phyloP scores from a whole-genome alignment of 805 yeast genomes.

The Wickerhamomyces canadensis region DNA sequence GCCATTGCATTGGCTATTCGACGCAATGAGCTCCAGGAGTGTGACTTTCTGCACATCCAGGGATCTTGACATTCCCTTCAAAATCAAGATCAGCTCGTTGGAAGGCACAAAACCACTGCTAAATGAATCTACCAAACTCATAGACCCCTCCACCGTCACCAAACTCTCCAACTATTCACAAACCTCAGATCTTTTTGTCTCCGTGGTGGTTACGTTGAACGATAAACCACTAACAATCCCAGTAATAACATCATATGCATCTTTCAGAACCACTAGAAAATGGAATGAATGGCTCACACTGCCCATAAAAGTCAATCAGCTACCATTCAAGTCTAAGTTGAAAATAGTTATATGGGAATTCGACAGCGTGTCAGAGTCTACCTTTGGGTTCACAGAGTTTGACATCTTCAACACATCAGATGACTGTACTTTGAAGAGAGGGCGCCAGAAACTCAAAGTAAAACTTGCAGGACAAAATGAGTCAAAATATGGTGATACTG shows the following conservation, averaged over 20 bases:
- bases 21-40: constrained; percentile 30
- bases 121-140: constrained; percentile 40
- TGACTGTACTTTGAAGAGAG: constrained; percentile 60
- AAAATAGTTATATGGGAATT: constrained; percentile 66
- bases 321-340: constrained; percentile 58
- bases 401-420: constrained; percentile 50
- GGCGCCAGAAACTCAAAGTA: constrained; percentile 55
- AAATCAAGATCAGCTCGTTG: constrained; percentile 40
- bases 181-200: constrained; percentile 34
- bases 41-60: constrained; percentile 53
- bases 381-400: constrained; percentile 59
- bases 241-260: constrained; percentile 42
- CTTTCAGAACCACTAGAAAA: constrained; percentile 38
- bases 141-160: constrained; percentile 40
- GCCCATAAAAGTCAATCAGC: constrained; percentile 66
- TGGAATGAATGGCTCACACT: constrained; percentile 75
- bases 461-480: constrained; percentile 33
- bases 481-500: constrained; percentile 21
- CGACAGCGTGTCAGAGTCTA: constrained; percentile 42
- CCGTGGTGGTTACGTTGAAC: constrained; percentile 40
- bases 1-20: too few species aligned
- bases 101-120: constrained; percentile 39
- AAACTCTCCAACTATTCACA: constrained; percentile 33
- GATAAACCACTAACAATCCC: constrained; percentile 45
- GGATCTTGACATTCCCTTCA: constrained; percentile 45